Conservation (phyloP, 108 stramenopile species). For the Discostella pseudostelligera region DNA sequence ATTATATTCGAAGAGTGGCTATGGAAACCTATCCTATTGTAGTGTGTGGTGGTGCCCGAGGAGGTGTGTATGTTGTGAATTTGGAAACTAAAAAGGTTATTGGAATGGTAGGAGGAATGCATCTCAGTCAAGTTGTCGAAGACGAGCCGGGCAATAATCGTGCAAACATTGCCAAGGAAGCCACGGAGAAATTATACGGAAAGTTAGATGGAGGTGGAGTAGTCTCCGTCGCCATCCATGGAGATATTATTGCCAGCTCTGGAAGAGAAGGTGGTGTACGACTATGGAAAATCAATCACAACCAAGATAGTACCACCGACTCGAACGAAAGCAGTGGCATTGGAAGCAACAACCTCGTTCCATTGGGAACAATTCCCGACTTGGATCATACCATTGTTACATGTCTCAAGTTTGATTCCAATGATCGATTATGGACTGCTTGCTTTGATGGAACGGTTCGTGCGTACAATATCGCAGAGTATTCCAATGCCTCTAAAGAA, state of each 20-base stretch:
- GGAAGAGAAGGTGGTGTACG: conserved; percentile 63
- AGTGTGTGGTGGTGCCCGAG: conserved; percentile 57
- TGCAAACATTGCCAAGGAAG: conserved; percentile 19
- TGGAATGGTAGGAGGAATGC: conserved; percentile 33
- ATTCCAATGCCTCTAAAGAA: conserved; percentile 4
- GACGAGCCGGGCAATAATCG: background rate
- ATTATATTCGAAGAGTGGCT: conserved; percentile 67
- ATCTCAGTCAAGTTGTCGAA: conserved; percentile 15
- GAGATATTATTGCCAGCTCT: conserved; percentile 48
- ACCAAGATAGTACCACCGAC: background rate
- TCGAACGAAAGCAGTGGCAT: too few relatives aligned
- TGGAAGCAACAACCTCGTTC: conserved; percentile 5
- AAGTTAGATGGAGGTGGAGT: conserved; percentile 61
- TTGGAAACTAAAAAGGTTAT: conserved; percentile 50
- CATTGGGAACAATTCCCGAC: conserved; percentile 9
- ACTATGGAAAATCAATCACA: conserved; percentile 33
- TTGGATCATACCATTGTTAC: conserved; percentile 38
- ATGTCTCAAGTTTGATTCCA: conserved; percentile 48
- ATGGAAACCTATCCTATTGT: conserved; percentile 65
- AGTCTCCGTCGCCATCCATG: conserved; percentile 44
- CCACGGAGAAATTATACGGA: conserved; percentile 45
- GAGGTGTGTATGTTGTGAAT: conserved; percentile 57
- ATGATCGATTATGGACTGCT: conserved; percentile 42
- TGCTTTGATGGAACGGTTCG: conserved; percentile 51
- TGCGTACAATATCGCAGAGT: conserved; percentile 33